Evolutionary conservation across 2,329 filamentous ascomycete species (phyloP), one percentile per base, ranked within the genome.

Genomic region (Coleophoma cylindrospora): DNA sequence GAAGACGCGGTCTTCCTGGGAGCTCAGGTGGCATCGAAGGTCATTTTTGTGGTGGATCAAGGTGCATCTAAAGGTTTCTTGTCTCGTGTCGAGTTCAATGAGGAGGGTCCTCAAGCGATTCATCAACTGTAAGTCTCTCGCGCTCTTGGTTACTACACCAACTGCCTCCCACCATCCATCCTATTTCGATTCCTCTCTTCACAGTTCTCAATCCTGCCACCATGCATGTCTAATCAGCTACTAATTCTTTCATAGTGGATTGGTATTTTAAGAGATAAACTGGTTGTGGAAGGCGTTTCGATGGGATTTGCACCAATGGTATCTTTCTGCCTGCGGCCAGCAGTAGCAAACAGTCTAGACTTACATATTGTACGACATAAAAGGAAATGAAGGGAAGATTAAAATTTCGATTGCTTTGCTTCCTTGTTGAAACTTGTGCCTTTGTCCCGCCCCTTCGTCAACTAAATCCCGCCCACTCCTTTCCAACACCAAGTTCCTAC

Each of bases 1-100:
- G 84, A 89, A 51, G 85, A 89, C 58, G 81, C 81, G 1, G 72
- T 75, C 2, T 89, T 89, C 66, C 65, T 89, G n/a, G 85, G 85
- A 2, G 83, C 84, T 5, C 86, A 89, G 64, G 80, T 89, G 34
- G 84, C 83, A 7, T 84, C 83, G 8, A 87, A 86, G 68, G 81
- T 88, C 19, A 70, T 88, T 45, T 89, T 88, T 65, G 79, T 87
- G 10, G 74, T 83, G 3, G 85, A 89, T 61, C 80, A 83, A 57
- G 83, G 83, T 13, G 40, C 57, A 13, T 60, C 56, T 3, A 87
- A 87, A 67, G 84, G 83, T 1, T 89, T 85, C 65, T 79, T 89
- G 72, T 84, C 77, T 5, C 73, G 86, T 48, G 77, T 58, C 3
- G 60, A 66, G 48, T 66, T 63, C 37, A 67, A 67, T 43, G 63